A percentile compares a stretch with the other conserved stretches of the same genome.
Evolutionary conservation across 2,329 filamentous ascomycete species (phyloP).

Genomic region (Gnomoniopsis sp.): DNA sequence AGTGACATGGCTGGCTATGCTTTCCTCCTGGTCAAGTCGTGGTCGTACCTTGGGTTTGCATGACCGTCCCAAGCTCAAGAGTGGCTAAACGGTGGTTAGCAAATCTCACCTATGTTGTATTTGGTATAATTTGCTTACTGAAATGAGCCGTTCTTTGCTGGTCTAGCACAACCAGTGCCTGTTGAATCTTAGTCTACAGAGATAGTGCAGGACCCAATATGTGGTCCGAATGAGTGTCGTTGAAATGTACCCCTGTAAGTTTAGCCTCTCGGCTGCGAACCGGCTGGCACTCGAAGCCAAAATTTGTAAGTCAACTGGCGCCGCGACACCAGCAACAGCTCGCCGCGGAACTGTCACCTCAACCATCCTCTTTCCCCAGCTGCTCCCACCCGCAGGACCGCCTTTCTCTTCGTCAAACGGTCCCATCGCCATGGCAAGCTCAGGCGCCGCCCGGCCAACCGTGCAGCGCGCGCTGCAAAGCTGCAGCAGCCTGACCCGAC

Average conservation of each 20-base stretch:
- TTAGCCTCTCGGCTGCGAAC: not conserved
- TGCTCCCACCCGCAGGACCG: not conserved
- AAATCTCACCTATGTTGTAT: not conserved
- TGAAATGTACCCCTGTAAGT: not conserved
- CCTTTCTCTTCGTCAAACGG: not conserved
- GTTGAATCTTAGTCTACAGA: not conserved
- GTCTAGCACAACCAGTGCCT: not conserved
- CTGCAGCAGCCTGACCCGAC: conserved; percentile 4
- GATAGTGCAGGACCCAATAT: not conserved
- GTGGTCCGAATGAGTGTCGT: not conserved
- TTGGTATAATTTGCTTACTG: not conserved
- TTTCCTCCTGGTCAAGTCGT: not conserved
- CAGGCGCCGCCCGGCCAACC: conserved; percentile 10
- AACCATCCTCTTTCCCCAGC: not conserved
- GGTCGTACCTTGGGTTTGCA: not conserved
- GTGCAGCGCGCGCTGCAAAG: conserved; percentile 11
- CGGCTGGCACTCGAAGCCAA: not conserved
- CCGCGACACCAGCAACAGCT: not conserved
- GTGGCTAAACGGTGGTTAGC: not conserved
- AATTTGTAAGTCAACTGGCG: conserved; percentile 7
- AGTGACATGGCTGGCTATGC: conserved; percentile 10
- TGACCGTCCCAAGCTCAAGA: not conserved
- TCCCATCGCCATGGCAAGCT: conserved; percentile 11
- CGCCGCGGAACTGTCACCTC: not conserved
- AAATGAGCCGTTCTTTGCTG: not conserved